Percentiles rank a stretch among this genome's conserved stretches.
phyloP scores from a whole-genome alignment of 176 grass and related monocot genomes.

The Chrysopogon serrulatus region DNA sequence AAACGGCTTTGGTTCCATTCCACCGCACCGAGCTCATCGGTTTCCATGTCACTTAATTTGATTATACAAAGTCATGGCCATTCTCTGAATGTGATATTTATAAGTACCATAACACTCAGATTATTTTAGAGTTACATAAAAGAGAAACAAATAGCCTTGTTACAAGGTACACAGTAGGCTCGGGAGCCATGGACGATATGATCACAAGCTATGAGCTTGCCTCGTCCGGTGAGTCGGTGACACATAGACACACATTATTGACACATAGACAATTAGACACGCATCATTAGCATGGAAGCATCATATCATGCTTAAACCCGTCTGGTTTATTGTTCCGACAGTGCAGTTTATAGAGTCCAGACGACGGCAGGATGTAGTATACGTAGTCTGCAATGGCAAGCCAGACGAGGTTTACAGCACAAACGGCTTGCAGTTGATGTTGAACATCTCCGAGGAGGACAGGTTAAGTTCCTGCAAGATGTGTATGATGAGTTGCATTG shows the following conservation, averaged over 20 bases:
- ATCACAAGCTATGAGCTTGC: conserved; percentile 15
- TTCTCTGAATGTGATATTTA: neutral
- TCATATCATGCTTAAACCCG: too few relatives aligned
- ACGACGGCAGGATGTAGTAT: too few relatives aligned
- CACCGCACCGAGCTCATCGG: neutral
- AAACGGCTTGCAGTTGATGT: conserved; percentile 58
- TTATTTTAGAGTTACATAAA: neutral
- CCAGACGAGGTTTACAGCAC: conserved; percentile 33
- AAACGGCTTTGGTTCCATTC: neutral
- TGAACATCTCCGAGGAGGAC: conserved; percentile 61
- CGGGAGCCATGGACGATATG: neutral
- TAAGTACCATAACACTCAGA: neutral
- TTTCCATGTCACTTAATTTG: neutral
- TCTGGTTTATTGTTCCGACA: conserved; percentile 12
- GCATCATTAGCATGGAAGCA: too few relatives aligned
- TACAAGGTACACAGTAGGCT: neutral
- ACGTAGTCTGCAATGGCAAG: neutral
- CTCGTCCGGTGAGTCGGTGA: neutral
- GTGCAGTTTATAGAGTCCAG: neutral
- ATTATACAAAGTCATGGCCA: neutral
- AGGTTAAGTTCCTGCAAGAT: conserved; percentile 73
- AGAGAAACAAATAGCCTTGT: conserved; percentile 17
- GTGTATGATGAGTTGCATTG: neutral
- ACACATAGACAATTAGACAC: too few relatives aligned
- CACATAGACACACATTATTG: too few relatives aligned